phyloP scores from a whole-genome alignment of 345 rosid species.

The Aquilaria malaccensis region DNA sequence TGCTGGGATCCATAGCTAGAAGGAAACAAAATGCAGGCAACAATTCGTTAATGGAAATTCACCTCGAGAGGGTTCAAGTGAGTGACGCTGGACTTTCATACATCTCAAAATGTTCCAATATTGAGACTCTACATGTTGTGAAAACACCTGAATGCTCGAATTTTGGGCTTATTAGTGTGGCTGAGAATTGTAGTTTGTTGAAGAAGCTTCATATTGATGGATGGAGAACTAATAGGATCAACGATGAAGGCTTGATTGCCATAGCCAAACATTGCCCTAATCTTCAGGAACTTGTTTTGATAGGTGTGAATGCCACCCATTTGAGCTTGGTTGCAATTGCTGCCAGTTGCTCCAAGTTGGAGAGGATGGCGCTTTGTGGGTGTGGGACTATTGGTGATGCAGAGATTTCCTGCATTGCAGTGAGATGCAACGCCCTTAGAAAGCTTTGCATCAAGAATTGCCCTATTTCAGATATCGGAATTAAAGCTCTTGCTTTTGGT shows the following conservation, averaged over 20 bases:
- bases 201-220: constrained; percentile 92
- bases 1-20: constrained; percentile 36
- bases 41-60: constrained; percentile 41
- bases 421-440: constrained; percentile 58
- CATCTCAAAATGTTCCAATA: constrained; percentile 44
- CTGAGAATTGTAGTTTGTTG: constrained; percentile 54
- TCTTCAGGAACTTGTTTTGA: constrained; percentile 76
- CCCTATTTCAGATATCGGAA: constrained; percentile 50
- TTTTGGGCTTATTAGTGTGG: constrained; percentile 52
- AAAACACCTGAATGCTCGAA: constrained; percentile 75
- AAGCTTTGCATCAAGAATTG: constrained; percentile 86
- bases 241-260: constrained; percentile 74
- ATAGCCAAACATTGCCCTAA: constrained; percentile 54
- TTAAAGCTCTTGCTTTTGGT: constrained; percentile 63
- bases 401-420: constrained; percentile 60
- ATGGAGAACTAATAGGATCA: constrained; percentile 76
- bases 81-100: constrained; percentile 56
- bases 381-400: constrained; percentile 62
- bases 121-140: constrained; percentile 68
- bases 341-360: constrained; percentile 50
- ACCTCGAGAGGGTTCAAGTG: constrained; percentile 75
- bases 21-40: constrained; percentile 17
- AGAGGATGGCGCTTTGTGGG: constrained; percentile 74
- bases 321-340: constrained; percentile 46
- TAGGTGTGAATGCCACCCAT: constrained; percentile 67